Conservation (phyloP, 176 grass and related monocot genomes). For the Neostapfia colusana region DNA sequence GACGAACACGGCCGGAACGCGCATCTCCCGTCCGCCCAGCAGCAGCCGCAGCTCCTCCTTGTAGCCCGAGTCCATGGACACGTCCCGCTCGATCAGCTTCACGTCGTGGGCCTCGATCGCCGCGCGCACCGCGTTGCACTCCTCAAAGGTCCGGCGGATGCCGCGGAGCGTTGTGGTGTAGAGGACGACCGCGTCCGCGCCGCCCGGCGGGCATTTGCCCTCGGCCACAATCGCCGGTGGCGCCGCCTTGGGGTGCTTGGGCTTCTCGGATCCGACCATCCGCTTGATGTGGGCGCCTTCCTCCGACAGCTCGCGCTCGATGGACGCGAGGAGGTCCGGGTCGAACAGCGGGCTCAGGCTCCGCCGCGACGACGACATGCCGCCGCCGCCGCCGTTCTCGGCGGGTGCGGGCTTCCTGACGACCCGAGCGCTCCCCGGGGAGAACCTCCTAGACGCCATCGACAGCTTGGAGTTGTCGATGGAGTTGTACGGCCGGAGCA, state of each 20-base stretch:
- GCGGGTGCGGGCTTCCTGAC: slow-evolving; percentile 44
- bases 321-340: slow-evolving; percentile 77
- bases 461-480: slow-evolving; percentile 74
- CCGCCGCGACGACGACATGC: slow-evolving; percentile 64
- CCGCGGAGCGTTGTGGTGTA: slow-evolving; percentile 91
- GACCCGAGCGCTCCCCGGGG: slow-evolving; percentile 50
- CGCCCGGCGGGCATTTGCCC: slow-evolving; percentile 66
- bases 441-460: slow-evolving; percentile 57
- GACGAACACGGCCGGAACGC: slow-evolving; percentile 79
- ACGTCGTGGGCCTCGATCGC: slow-evolving; percentile 71
- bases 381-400: slow-evolving; percentile 18
- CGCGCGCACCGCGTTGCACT: slow-evolving; percentile 83
- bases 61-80: slow-evolving; percentile 99
- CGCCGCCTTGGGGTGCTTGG: slow-evolving; percentile 48
- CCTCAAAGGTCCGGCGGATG: slow-evolving; percentile 84
- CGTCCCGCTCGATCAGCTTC: slow-evolving; percentile 84
- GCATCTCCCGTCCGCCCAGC: slow-evolving; percentile 63
- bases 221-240: slow-evolving; percentile 55
- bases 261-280: slow-evolving; percentile 48
- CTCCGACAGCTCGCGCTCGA: slow-evolving; percentile 76
- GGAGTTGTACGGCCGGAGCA: slow-evolving; percentile 71
- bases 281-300: slow-evolving; percentile 85
- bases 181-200: slow-evolving; percentile 62
- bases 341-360: slow-evolving; percentile 93
- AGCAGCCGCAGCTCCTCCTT: slow-evolving; percentile 80